Evolutionary conservation across 2,329 filamentous ascomycete genomes (phyloP).

Genomic region (Penicillium sp.): DNA sequence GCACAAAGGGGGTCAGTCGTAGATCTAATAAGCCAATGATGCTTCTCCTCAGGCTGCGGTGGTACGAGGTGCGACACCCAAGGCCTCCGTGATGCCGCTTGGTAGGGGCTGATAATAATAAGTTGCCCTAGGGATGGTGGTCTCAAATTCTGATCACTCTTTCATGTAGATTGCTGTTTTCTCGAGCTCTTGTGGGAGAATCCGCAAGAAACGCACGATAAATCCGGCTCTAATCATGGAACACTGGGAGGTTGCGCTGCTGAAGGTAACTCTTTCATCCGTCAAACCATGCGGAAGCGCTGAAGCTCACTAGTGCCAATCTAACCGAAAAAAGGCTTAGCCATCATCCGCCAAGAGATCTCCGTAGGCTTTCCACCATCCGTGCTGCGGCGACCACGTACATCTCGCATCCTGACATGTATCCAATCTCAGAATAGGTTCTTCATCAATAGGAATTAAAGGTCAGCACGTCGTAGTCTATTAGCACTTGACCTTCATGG

Average conservation of each 20-base stretch:
- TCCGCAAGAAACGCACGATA: background rate
- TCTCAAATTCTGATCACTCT: conserved; percentile 1
- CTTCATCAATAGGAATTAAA: conserved; percentile 1
- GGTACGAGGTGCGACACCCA: background rate
- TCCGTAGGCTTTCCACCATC: conserved; percentile 1
- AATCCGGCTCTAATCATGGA: background rate
- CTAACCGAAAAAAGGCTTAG: conserved; percentile 10
- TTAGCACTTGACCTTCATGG: conserved; percentile 1
- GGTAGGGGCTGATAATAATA: conserved; percentile 1
- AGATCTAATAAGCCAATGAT: conserved; percentile 1
- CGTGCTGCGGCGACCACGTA: background rate
- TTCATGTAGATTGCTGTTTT: conserved; percentile 1
- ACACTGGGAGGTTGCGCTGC: background rate
- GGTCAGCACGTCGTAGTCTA: conserved; percentile 1
- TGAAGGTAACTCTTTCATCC: conserved; percentile 1
- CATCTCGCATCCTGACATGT: conserved; percentile 1
- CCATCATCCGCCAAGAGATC: conserved; percentile 8
- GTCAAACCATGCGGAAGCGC: conserved; percentile 10
- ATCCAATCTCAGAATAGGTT: conserved; percentile 1
- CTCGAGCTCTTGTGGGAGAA: background rate
- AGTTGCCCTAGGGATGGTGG: background rate
- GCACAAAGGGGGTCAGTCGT: background rate
- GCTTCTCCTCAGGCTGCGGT: background rate
- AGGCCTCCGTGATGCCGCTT: background rate
- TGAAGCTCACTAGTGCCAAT: conserved; percentile 11